A percentile compares a stretch with the other conserved stretches of the same genome.
Conservation (phyloP, 164 flowering plant species). For the Vitis labrusca region DNA sequence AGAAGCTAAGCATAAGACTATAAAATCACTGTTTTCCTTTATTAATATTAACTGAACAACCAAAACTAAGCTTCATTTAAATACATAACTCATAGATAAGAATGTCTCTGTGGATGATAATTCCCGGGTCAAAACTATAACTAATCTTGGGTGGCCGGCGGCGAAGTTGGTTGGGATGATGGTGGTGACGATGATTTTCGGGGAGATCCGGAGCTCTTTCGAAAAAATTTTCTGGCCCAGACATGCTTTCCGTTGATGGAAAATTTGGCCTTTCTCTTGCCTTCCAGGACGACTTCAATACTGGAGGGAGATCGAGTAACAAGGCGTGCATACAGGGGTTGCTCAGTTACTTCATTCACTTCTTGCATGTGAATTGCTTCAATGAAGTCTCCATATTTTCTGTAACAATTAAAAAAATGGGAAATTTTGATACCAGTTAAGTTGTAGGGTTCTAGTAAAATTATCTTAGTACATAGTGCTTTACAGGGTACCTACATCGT, state of each 20-base stretch:
- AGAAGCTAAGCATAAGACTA: background rate
- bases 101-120: too few relatives aligned
- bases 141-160: background rate
- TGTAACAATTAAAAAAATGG: background rate
- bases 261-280: conserved; percentile 33
- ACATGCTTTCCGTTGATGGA: conserved; percentile 64
- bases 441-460: too few relatives aligned
- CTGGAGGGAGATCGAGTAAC: conserved; percentile 21
- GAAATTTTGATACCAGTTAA: too few relatives aligned
- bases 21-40: too few relatives aligned
- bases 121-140: background rate
- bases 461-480: too few relatives aligned
- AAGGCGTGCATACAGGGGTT: conserved; percentile 47
- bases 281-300: conserved; percentile 26
- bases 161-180: background rate
- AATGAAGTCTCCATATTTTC: conserved; percentile 48
- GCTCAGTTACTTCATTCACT: conserved; percentile 28
- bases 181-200: background rate
- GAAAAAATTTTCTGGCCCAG: conserved; percentile 51
- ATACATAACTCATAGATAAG: too few relatives aligned
- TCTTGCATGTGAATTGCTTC: conserved; percentile 51
- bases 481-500: conserved; percentile 18
- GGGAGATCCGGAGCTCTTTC: conserved; percentile 16
- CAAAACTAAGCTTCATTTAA: background rate
- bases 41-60: too few relatives aligned